Conservation (phyloP, 352 stramenopile species). For the Pythium folliculosum region DNA sequence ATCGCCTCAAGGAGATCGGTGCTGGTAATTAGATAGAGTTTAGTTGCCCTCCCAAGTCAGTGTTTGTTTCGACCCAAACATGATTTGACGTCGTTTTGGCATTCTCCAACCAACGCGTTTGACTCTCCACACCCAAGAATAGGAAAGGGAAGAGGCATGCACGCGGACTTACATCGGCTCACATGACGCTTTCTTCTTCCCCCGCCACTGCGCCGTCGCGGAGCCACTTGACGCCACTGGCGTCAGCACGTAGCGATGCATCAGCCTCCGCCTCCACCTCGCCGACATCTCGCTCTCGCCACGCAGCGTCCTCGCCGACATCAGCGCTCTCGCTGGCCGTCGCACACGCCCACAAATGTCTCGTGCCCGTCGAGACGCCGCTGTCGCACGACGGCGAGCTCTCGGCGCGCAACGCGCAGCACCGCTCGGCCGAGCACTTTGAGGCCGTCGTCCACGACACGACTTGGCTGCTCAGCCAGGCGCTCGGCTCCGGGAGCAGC, state of each 20-base stretch:
- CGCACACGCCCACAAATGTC: constrained; percentile 2
- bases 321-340: neutral
- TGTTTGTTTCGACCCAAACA: neutral
- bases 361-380: constrained; percentile 25
- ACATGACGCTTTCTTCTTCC: neutral
- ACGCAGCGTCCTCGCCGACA: neutral
- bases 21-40: no score
- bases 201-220: neutral
- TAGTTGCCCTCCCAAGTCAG: neutral
- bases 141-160: neutral
- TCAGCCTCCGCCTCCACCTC: neutral
- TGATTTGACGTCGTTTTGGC: constrained; percentile 3
- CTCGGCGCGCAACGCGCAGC: constrained; percentile 30
- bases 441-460: constrained; percentile 30
- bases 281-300: neutral
- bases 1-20: constrained; percentile 93
- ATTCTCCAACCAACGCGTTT: neutral
- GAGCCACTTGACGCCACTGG: neutral
- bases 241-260: neutral
- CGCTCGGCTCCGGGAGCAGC: constrained; percentile 10
- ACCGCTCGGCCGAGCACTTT: constrained; percentile 28
- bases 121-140: neutral
- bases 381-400: constrained; percentile 30
- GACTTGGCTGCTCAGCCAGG: constrained; percentile 38
- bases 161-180: neutral